Conservation (phyloP, 2,329 filamentous ascomycete species). For the Zelopaecilomyces penicillatus region DNA sequence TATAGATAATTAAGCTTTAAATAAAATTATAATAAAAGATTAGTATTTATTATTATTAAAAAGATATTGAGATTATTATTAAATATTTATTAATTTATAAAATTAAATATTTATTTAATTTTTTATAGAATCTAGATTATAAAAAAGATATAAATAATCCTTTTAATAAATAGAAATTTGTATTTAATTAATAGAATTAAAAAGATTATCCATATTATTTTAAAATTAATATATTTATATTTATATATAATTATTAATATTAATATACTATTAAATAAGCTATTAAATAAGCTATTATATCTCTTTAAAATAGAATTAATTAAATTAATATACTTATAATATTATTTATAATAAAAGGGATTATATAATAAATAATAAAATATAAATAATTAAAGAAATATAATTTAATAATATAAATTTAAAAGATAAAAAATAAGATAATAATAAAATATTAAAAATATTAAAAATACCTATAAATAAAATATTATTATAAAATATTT, state of each 20-base stretch:
- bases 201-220: not conserved
- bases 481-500: not conserved
- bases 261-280: not conserved
- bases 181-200: not conserved
- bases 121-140: not conserved
- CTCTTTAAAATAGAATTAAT: not conserved
- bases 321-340: not conserved
- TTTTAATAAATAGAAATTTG: slow-evolving; percentile 2
- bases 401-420: not conserved
- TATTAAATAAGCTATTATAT: too few species aligned
- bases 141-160: not conserved
- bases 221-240: not conserved
- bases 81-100: not conserved
- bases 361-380: not conserved
- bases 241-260: not conserved
- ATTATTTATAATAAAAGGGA: not conserved
- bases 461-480: too few species aligned
- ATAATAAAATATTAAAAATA: not conserved
- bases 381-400: not conserved
- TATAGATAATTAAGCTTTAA: too few species aligned
- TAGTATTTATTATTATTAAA: too few species aligned
- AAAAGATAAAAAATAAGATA: not conserved
- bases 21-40: too few species aligned
- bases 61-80: too few species aligned
- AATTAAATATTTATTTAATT: not conserved